Percentiles rank a stretch among this genome's conserved stretches.
Conservation (phyloP, 2,329 filamentous ascomycete species). For the Dendrostoma leiphaemia region DNA sequence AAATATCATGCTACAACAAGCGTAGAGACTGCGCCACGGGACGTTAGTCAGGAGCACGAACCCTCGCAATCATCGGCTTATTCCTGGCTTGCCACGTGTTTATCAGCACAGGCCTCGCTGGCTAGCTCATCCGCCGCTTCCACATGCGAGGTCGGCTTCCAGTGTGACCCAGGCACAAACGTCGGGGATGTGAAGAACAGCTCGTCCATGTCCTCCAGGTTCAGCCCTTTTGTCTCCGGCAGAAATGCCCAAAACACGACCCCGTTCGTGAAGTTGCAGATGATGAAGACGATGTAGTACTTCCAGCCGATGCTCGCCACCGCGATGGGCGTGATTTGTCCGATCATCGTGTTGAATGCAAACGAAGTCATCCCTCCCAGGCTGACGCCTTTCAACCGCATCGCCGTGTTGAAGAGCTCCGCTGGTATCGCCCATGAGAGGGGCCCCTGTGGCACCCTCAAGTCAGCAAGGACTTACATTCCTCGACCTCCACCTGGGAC, state of each 20-base stretch:
- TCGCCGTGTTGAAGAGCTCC: constrained; percentile 8
- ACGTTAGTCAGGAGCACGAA: no score
- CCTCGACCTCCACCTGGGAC: no score
- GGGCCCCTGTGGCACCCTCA: not conserved
- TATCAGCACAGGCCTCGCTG: no score
- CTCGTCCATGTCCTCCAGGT: constrained; percentile 17
- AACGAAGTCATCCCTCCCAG: constrained; percentile 7
- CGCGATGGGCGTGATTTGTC: constrained; percentile 17
- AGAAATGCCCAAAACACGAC: constrained; percentile 19
- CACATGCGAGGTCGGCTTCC: not conserved
- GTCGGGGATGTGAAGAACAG: constrained; percentile 4
- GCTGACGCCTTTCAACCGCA: not conserved
- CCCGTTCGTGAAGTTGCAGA: constrained; percentile 17
- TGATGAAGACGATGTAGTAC: constrained; percentile 22
- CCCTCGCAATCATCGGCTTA: no score
- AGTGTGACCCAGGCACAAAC: not conserved
- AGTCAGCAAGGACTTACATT: no score
- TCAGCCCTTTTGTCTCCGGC: constrained; percentile 18
- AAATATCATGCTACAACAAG: no score
- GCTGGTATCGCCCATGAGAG: constrained; percentile 10
- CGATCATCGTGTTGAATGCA: constrained; percentile 17
- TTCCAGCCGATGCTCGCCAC: constrained; percentile 14
- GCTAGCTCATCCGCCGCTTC: no score
- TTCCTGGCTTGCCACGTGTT: no score
- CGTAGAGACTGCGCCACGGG: no score